Evolutionary conservation across 768 basidiomycete species (phyloP).

Genomic region (Tulasnella sp.): DNA sequence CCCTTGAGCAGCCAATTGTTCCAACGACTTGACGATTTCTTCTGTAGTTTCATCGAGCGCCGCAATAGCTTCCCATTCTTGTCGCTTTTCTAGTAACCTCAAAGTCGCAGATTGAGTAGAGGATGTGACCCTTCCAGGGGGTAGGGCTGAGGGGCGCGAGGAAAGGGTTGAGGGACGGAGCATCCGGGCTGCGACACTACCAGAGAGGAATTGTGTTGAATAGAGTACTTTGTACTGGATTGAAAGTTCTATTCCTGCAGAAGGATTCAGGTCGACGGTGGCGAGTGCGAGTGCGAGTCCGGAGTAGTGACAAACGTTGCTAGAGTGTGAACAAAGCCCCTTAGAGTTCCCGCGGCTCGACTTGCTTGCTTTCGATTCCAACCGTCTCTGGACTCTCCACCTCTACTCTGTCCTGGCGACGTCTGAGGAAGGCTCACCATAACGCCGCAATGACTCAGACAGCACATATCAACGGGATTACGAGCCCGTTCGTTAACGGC

Average conservation of each 20-base stretch:
- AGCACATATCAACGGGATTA: slow-evolving; percentile 2
- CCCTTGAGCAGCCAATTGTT: slow-evolving; percentile 32
- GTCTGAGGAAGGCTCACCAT: neutral
- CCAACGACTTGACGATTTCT: slow-evolving; percentile 28
- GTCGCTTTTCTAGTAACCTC: slow-evolving; percentile 32
- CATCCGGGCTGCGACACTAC: neutral
- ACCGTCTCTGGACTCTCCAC: neutral
- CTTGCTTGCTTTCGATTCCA: neutral
- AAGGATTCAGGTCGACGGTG: neutral
- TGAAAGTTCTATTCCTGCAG: no score
- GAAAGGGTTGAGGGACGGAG: slow-evolving; percentile 10
- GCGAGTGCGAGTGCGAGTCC: no score
- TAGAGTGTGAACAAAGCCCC: neutral
- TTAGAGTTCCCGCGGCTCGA: neutral
- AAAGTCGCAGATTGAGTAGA: neutral
- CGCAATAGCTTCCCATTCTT: slow-evolving; percentile 33
- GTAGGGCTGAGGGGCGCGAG: slow-evolving; percentile 2
- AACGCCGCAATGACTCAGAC: neutral
- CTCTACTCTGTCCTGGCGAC: neutral
- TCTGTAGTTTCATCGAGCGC: slow-evolving; percentile 29
- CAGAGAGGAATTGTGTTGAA: neutral
- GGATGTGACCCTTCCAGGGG: neutral
- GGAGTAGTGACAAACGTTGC: neutral
- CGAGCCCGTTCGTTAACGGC: neutral
- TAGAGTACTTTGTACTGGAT: neutral